These are phyloP conservation scores for Kwoniella shandongensis DNA, from an alignment of 768 basidiomycete genomes.

Conservation along the genomic window DNA sequence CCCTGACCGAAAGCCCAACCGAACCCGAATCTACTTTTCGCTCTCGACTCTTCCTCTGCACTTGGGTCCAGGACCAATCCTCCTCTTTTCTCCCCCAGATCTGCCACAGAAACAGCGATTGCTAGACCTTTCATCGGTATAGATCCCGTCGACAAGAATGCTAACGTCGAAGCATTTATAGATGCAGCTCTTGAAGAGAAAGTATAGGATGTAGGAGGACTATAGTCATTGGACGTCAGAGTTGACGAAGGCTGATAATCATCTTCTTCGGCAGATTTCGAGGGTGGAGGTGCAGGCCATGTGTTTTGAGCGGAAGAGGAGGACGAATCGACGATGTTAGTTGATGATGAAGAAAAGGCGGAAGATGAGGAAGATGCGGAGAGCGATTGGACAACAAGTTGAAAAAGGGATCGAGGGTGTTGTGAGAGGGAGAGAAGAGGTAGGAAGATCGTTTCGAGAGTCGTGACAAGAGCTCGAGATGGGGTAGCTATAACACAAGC, in stretches of 20 bases:
- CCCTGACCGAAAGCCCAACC: conserved; percentile 49
- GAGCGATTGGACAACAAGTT: conserved; percentile 55
- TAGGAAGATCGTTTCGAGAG: conserved; percentile 43
- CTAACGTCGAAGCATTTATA: conserved; percentile 53
- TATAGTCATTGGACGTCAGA: conserved; percentile 15
- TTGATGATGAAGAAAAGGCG: conserved; percentile 16
- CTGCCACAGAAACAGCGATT: conserved; percentile 42
- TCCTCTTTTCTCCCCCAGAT: conserved; percentile 12
- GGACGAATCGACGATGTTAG: conserved; percentile 2
- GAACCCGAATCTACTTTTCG: conserved; percentile 38
- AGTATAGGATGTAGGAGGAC: conserved; percentile 12
- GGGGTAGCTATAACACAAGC: conserved; percentile 42
- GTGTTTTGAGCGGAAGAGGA: conserved; percentile 11
- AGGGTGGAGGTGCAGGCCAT: conserved; percentile 15
- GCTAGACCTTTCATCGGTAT: conserved; percentile 47
- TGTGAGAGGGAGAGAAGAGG: conserved; percentile 51
- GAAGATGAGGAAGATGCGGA: conserved; percentile 27
- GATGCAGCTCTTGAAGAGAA: conserved; percentile 44
- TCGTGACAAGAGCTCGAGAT: conserved; percentile 46
- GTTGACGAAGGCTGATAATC: background rate
- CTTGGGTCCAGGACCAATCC: conserved; percentile 51
- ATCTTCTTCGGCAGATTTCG: conserved; percentile 7
- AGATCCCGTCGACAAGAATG: conserved; percentile 49
- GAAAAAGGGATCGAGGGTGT: conserved; percentile 55
- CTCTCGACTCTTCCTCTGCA: conserved; percentile 42